Conservation (phyloP, 2,329 filamentous ascomycete species). For the Colletotrichum liriopes region DNA sequence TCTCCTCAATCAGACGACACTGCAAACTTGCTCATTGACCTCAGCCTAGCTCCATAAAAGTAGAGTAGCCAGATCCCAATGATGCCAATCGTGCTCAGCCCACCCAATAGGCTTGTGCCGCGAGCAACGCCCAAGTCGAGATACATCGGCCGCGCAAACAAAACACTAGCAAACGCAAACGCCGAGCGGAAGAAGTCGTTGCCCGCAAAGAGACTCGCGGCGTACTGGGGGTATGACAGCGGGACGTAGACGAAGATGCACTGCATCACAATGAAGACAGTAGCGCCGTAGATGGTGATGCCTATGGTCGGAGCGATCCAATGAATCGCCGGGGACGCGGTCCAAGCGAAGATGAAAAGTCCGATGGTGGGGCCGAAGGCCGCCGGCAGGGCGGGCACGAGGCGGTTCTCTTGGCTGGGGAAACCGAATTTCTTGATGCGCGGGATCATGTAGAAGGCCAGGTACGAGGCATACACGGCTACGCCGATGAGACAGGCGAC, state of each 20-base stretch:
- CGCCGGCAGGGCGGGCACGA: conserved; percentile 69
- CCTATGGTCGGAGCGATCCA: conserved; percentile 72
- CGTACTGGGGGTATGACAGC: conserved; percentile 69
- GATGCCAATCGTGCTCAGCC: conserved; percentile 67
- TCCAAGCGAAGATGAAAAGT: conserved; percentile 75
- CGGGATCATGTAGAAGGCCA: conserved; percentile 67
- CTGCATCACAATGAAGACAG: conserved; percentile 71
- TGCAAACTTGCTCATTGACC: conserved; percentile 72
- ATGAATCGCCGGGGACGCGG: conserved; percentile 64
- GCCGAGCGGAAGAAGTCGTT: conserved; percentile 73
- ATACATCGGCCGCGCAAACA: conserved; percentile 74
- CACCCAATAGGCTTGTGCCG: conserved; percentile 71
- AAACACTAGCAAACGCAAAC: conserved; percentile 72
- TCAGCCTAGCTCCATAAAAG: conserved; percentile 68
- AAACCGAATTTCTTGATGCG: conserved; percentile 65
- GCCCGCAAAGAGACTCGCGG: conserved; percentile 72
- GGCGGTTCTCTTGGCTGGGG: conserved; percentile 67
- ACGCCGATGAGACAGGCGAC: conserved; percentile 70
- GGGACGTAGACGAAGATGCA: conserved; percentile 74
- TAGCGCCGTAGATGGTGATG: conserved; percentile 68
- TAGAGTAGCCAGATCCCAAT: conserved; percentile 74
- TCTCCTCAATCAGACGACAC: conserved; percentile 47
- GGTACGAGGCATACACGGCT: conserved; percentile 64
- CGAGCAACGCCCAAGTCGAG: conserved; percentile 71
- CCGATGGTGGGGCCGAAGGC: conserved; percentile 69